phyloP scores from a whole-genome alignment of 2,329 filamentous ascomycete genomes.

The Dothistroma septosporum region DNA sequence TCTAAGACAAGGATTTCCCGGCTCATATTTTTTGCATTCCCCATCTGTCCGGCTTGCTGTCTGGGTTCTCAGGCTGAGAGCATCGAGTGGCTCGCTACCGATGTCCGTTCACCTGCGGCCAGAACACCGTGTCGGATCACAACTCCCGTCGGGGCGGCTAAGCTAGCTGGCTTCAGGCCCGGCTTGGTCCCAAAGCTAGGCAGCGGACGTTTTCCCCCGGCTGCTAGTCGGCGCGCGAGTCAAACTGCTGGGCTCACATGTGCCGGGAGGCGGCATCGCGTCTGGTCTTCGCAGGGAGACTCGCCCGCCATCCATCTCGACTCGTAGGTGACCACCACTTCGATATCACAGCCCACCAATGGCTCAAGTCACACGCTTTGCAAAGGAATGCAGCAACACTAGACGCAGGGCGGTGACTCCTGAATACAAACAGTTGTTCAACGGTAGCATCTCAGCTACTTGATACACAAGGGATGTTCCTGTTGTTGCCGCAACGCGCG shows the following conservation, averaged over 20 bases:
- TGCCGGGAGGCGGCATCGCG: slow-evolving; percentile 1
- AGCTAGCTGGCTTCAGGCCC: background rate
- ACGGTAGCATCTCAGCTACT: background rate
- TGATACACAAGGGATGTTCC: background rate
- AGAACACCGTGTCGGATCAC: background rate
- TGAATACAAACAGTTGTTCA: background rate
- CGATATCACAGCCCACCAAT: background rate
- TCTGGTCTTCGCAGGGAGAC: background rate
- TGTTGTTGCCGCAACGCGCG: background rate
- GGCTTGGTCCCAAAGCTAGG: background rate
- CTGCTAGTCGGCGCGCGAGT: slow-evolving; percentile 4
- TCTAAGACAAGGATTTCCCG: background rate
- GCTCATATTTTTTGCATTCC: background rate
- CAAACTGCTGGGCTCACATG: background rate
- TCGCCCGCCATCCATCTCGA: background rate
- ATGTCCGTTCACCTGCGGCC: background rate
- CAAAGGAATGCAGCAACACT: background rate
- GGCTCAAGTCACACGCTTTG: background rate
- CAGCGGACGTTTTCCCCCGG: background rate
- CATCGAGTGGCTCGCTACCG: background rate
- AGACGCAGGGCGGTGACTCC: background rate
- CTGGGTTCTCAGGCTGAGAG: background rate
- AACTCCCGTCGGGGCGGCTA: background rate
- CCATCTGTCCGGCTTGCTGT: background rate
- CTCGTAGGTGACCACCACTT: background rate